Percentiles rank a stretch among this genome's conserved stretches.
Evolutionary conservation across 2,329 filamentous ascomycete species (phyloP).

Genomic region (Clonostachys rosea): DNA sequence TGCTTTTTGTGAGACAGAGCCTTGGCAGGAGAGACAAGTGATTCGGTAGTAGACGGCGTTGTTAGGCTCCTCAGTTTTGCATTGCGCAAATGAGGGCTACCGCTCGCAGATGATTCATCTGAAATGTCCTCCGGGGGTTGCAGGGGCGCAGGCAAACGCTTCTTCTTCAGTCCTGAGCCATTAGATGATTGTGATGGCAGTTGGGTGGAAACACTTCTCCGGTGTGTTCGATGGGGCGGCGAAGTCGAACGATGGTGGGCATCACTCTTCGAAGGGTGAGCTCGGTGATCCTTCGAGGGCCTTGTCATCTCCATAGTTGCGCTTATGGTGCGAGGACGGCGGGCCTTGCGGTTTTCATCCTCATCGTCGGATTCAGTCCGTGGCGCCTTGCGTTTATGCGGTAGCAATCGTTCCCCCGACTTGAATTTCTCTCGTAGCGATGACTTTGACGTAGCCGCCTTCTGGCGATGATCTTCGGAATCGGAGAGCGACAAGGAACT

Average conservation of each 20-base stretch:
- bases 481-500: constrained; percentile 46
- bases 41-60: constrained; percentile 51
- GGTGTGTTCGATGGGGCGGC: constrained; percentile 52
- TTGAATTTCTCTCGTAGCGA: constrained; percentile 41
- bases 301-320: constrained; percentile 27
- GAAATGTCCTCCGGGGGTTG: constrained; percentile 62
- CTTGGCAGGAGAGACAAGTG: constrained; percentile 62
- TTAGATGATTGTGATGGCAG: constrained; percentile 49
- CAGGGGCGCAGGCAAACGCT: constrained; percentile 55
- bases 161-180: constrained; percentile 56
- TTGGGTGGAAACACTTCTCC: constrained; percentile 62
- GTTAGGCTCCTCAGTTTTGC: constrained; percentile 52
- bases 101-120: constrained; percentile 60
- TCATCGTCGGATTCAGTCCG: constrained; percentile 53
- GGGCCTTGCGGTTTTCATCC: constrained; percentile 49
- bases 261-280: constrained; percentile 22
- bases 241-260: constrained; percentile 47
- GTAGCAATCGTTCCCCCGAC: constrained; percentile 37
- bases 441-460: constrained; percentile 32
- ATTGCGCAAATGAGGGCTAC: constrained; percentile 53
- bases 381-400: constrained; percentile 48
- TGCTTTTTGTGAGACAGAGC: constrained; percentile 66
- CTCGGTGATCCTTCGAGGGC: constrained; percentile 23
- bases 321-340: constrained; percentile 47
- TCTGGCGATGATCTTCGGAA: constrained; percentile 34